A percentile compares a stretch with the other conserved stretches of the same genome.
Conservation (phyloP, 805 yeast genomes). For the Suhomyces sp. region DNA sequence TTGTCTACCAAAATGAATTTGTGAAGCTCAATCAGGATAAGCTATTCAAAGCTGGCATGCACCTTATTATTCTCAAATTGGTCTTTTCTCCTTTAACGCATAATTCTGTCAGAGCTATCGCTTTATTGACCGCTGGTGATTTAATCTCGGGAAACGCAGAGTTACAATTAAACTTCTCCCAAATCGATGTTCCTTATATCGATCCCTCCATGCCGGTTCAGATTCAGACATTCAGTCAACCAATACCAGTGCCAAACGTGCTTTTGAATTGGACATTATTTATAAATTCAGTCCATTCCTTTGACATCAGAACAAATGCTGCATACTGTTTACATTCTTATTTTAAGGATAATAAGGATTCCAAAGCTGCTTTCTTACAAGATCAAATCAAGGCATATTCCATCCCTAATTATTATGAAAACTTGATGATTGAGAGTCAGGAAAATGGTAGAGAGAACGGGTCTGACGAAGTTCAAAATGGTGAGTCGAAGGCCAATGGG, state of each 20-base stretch:
- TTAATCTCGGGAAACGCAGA: conserved; percentile 63
- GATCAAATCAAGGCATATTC: conserved; percentile 55
- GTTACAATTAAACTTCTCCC: conserved; percentile 69
- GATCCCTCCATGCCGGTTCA: conserved; percentile 65
- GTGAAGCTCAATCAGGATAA: conserved; percentile 59
- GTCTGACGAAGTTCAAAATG: background rate
- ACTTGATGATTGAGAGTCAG: background rate
- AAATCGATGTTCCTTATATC: conserved; percentile 87
- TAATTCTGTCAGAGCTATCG: conserved; percentile 59
- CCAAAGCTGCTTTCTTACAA: conserved; percentile 58
- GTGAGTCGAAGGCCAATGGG: background rate
- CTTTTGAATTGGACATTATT: conserved; percentile 79
- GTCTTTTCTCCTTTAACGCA: conserved; percentile 69
- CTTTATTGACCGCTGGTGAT: conserved; percentile 75
- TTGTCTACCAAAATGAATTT: conserved; percentile 73
- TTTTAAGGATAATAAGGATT: conserved; percentile 58
- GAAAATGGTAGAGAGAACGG: conserved; percentile 11
- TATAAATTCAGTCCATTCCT: conserved; percentile 78
- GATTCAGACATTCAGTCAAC: conserved; percentile 28
- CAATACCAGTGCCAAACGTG: conserved; percentile 69
- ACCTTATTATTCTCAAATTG: conserved; percentile 62
- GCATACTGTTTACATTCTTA: conserved; percentile 63
- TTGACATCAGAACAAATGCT: conserved; percentile 78
- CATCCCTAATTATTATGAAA: conserved; percentile 20
- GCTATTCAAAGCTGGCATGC: conserved; percentile 57